Evolutionary conservation across 129 eudicot genomes (phyloP).

Genomic region (Flaveria brownii): DNA sequence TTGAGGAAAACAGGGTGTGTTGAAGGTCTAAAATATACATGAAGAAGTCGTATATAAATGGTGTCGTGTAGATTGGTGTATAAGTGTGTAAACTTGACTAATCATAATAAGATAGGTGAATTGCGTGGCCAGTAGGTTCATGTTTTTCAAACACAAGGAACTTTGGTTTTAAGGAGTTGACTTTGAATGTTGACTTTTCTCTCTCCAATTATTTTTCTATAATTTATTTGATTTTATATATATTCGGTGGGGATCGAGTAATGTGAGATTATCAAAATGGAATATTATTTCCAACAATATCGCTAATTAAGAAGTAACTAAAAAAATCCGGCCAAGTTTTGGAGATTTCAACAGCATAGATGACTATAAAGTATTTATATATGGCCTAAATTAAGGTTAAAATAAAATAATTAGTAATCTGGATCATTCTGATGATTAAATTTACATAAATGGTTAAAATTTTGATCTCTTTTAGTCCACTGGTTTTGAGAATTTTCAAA

Average conservation of each 20-base stretch:
- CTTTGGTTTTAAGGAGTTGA: constrained; percentile 37
- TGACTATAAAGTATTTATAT: no score
- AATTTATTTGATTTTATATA: constrained; percentile 19
- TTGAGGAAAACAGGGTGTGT: neutral
- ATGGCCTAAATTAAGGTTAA: no score
- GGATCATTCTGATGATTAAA: no score
- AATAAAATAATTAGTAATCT: no score
- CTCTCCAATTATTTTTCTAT: constrained; percentile 14
- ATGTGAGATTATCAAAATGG: constrained; percentile 1
- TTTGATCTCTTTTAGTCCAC: no score
- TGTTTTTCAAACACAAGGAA: constrained; percentile 26
- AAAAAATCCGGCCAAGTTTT: neutral
- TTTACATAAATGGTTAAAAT: no score
- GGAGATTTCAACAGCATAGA: neutral
- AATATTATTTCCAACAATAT: constrained; percentile 3
- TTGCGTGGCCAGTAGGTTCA: constrained; percentile 41
- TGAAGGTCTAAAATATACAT: constrained; percentile 5
- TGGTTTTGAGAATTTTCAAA: no score
- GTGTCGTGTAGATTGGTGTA: constrained; percentile 18
- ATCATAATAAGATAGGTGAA: neutral
- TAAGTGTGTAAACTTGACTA: constrained; percentile 41
- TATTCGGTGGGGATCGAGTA: constrained; percentile 30
- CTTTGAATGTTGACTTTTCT: constrained; percentile 36
- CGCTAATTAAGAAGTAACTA: neutral
- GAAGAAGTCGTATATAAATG: constrained; percentile 29